Conservation (phyloP, 2,329 filamentous ascomycete genomes). For the Diaporthe sp. region DNA sequence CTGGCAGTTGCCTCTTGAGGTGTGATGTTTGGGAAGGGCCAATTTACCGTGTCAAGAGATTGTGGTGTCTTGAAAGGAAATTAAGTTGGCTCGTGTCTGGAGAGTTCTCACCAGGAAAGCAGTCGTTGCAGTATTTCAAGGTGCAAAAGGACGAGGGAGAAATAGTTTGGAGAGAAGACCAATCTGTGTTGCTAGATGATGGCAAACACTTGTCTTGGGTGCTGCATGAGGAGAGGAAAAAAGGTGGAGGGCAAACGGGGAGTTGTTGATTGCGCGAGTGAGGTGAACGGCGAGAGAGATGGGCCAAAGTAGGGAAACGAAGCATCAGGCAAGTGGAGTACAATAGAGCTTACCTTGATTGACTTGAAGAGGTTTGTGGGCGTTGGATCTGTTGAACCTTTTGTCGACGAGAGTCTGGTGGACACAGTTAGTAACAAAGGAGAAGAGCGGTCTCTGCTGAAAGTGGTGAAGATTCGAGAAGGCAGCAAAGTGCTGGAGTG, state of each 20-base stretch:
- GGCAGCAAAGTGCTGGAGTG: background rate
- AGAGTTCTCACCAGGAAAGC: background rate
- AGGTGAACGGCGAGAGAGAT: too few species aligned
- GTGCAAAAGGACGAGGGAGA: background rate
- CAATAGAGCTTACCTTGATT: background rate
- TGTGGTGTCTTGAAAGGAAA: background rate
- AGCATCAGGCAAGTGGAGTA: background rate
- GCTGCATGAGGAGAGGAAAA: background rate
- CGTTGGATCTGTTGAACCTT: background rate
- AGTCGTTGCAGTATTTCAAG: background rate
- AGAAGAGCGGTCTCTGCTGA: background rate
- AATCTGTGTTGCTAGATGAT: background rate
- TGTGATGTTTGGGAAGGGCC: background rate
- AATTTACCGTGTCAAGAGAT: background rate
- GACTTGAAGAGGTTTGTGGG: background rate
- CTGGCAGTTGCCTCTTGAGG: too few species aligned
- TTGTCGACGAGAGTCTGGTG: conserved; percentile 1
- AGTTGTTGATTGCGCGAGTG: background rate
- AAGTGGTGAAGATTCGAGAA: background rate
- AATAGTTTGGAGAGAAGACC: background rate
- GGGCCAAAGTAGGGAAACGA: background rate
- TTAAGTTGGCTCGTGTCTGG: background rate
- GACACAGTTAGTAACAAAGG: background rate
- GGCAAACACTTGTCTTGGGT: background rate
- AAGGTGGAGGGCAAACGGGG: background rate